Evolutionary conservation across 352 stramenopile genomes (phyloP), one percentile per base, ranked within the genome.

Genomic region (Pythium insidiosum): DNA sequence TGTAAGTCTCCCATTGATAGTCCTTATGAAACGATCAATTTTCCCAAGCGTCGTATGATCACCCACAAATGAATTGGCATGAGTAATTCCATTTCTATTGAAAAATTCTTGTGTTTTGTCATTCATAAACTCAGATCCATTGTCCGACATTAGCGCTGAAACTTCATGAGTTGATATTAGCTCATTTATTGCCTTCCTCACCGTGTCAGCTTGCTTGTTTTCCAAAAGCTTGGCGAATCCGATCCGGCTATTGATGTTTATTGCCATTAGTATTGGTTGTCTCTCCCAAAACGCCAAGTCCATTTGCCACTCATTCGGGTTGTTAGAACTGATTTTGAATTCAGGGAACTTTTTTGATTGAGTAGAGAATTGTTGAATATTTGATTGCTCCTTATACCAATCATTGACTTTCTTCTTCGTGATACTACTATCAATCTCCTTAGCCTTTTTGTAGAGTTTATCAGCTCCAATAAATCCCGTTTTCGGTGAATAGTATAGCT

Each of bases 21-120:
- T 71, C 44, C 57, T 20, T 50, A 64, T 75, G 47, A 74, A 74
- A 38, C 59, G 24, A 43, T 67, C 62, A 26, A 73, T 71, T 39
- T 73, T 73, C 16, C 62, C 66, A 49, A 73, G 60, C 2, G 57
- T 65, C 6, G 30, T 30, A 36, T 73, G 56, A 51, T 77, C 58
- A 31, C 56, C 61, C 3, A 43, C 38, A 16, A 68, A 61, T 25
- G 63, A 67, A 22, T 69, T 72, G 44, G 47, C 66, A 40, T 70
- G 58, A 9, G 59, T 43, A 39, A 72, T 75, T 11, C 49, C 57
- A 12, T 67, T 57, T 4, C 11, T 18, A 43, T 65, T 54, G 5
- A 72, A 54, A 20, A 50, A 66, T 21, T 34, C 25, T 43, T 63
- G 50, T 36, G 51, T 35, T n/a, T 46, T 16, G 2, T 50, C 34